phyloP scores from a whole-genome alignment of 1,284 basidiomycete genomes.

The Schizophyllum commune region DNA sequence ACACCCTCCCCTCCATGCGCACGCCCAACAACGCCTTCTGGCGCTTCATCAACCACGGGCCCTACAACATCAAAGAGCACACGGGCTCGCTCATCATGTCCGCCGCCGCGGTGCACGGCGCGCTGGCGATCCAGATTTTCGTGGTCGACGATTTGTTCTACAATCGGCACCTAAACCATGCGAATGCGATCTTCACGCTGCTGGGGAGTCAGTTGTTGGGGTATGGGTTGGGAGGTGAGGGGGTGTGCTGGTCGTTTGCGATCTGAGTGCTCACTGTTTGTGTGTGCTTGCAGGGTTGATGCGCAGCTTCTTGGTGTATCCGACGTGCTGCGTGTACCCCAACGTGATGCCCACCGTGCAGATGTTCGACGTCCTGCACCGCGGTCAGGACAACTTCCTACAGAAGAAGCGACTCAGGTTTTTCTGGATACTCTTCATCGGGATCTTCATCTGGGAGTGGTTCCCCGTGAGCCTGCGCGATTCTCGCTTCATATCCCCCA shows the following conservation, averaged over 20 bases:
- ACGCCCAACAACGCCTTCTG: conserved; percentile 26
- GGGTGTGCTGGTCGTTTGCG: no score
- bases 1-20: conserved; percentile 13
- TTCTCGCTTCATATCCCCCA: conserved; percentile 18
- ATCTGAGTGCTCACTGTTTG: background rate
- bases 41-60: conserved; percentile 25
- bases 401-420: conserved; percentile 47
- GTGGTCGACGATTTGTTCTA: conserved; percentile 32
- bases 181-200: conserved; percentile 29
- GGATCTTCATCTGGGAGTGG: conserved; percentile 45
- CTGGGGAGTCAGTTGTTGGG: conserved; percentile 34
- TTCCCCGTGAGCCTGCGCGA: conserved; percentile 31
- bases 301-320: conserved; percentile 19
- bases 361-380: conserved; percentile 37
- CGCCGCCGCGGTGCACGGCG: conserved; percentile 35
- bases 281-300: conserved; percentile 6
- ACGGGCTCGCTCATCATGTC: conserved; percentile 67
- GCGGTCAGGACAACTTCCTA: conserved; percentile 36
- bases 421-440: conserved; percentile 49
- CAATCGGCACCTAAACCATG: conserved; percentile 26
- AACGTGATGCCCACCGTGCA: conserved; percentile 26
- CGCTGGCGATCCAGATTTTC: conserved; percentile 35
- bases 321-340: conserved; percentile 19
- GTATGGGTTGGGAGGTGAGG: conserved; percentile 26
- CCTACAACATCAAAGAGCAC: conserved; percentile 62